Evolutionary conservation across 208 protist genomes (phyloP), one percentile per base, ranked within the genome.

Genomic region (Leishmania major): DNA sequence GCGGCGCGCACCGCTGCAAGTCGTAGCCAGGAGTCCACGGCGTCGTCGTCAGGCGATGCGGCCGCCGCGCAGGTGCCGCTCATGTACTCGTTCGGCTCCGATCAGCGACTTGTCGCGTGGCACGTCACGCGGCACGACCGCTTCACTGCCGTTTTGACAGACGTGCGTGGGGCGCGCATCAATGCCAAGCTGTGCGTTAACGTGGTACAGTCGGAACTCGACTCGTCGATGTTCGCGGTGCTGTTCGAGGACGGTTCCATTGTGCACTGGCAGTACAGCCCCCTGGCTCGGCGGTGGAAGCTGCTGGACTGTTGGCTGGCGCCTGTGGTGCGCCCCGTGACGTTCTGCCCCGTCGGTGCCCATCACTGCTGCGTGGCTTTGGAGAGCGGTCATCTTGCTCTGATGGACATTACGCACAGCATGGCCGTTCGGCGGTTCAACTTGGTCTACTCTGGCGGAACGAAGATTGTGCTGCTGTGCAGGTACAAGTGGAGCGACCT

Each of bases 81-180:
- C n/a, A 79, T 97, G 70, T 97, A 95, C 88, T 93, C 92, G 28
- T 93, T 94, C 73, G 84, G 88, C 60, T 92, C 89, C 53, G 90
- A 97, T 80, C 92, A 95, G 81, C 83, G 91, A 37, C 87, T 97
- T 35, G 85, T 83, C 62, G 94, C 94, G 71, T 97, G 94, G 94
- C 91, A 94, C 81, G 37, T 88, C 17, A 69, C 84, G 8, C 79
- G 86, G 31, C 78, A 69, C 62, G 91, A 90, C 77, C 89, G 89
- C 60, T 90, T 91, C 51, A 87, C 83, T 47, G 82, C 79, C 78
- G 90, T 96, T 22, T 73, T 92, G 43, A 78, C 79, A 31, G 94
- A 97, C 80, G 88, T 95, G 31, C 88, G 91, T 31, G 91, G 94
- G 17, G 89, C 88, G n/a, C 87, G 92, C 47, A 95, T 95, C 64